A percentile compares a stretch with the other conserved stretches of the same genome.
phyloP scores from a whole-genome alignment of 345 rosid species.

The Citrus unshiu region DNA sequence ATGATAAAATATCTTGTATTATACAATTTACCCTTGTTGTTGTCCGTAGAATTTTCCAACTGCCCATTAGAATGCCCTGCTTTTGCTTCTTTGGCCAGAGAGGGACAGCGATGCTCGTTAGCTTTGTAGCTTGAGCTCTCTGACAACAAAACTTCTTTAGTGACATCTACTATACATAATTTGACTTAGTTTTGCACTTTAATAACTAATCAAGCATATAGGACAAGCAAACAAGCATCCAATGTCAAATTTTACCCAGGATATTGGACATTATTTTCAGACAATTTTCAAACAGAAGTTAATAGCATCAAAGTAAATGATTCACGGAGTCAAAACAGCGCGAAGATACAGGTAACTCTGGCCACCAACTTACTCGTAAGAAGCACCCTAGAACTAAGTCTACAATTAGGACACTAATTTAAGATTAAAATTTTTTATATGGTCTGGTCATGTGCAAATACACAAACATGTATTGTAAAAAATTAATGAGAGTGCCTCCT shows the following conservation, averaged over 20 bases:
- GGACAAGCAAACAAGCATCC: neutral
- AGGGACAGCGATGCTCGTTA: slow-evolving; percentile 43
- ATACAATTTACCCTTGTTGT: slow-evolving; percentile 40
- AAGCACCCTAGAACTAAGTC: slow-evolving; percentile 5
- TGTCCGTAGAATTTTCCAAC: slow-evolving; percentile 34
- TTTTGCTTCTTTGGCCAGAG: slow-evolving; percentile 39
- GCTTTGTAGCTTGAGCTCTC: slow-evolving; percentile 70
- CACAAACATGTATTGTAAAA: neutral
- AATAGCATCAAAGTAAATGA: neutral
- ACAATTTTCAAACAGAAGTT: neutral
- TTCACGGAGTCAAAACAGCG: neutral
- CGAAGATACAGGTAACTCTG: neutral
- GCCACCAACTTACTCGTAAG: neutral
- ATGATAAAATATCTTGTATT: slow-evolving; percentile 83
- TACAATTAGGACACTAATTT: neutral
- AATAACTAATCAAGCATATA: neutral
- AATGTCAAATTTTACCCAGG: neutral
- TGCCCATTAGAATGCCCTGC: slow-evolving; percentile 32
- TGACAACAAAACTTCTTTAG: slow-evolving; percentile 30
- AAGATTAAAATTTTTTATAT: no score
- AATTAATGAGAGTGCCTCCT: neutral
- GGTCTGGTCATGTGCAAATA: neutral
- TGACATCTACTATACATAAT: slow-evolving; percentile 3
- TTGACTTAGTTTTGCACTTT: neutral
- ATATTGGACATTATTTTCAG: neutral